Evolutionary conservation across 345 rosid genomes (phyloP).

Genomic region (Noccaea bulbosa): DNA sequence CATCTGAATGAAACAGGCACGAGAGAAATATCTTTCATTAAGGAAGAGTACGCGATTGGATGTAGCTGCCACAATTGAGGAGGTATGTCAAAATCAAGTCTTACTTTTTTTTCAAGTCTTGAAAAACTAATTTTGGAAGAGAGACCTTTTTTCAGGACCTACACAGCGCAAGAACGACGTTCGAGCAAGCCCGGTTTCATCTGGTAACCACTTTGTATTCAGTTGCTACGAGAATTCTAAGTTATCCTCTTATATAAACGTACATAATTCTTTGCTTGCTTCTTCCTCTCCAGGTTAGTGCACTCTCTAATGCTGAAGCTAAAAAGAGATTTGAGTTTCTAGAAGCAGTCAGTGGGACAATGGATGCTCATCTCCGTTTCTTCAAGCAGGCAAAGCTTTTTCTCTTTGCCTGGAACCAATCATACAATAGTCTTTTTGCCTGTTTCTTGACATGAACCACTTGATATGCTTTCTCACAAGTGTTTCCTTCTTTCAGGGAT

Average conservation of each 20-base stretch:
- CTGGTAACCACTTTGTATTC: slow-evolving; percentile 48
- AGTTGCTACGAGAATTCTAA: not conserved
- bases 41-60: slow-evolving; percentile 75
- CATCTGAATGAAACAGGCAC: slow-evolving; percentile 55
- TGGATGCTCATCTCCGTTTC: slow-evolving; percentile 78
- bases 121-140: slow-evolving; percentile 53
- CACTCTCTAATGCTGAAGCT: slow-evolving; percentile 70
- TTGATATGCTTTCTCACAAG: slow-evolving; percentile 13
- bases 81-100: slow-evolving; percentile 53
- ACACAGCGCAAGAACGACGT: slow-evolving; percentile 62
- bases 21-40: slow-evolving; percentile 79
- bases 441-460: slow-evolving; percentile 3
- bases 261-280: slow-evolving; percentile 27
- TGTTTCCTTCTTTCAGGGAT: slow-evolving; percentile 55
- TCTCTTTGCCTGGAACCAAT: slow-evolving; percentile 5
- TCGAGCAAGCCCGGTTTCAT: slow-evolving; percentile 75
- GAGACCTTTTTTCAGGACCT: slow-evolving; percentile 65
- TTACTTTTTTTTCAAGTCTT: slow-evolving; percentile 10
- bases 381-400: slow-evolving; percentile 63
- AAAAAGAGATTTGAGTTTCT: slow-evolving; percentile 71
- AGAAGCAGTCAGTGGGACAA: slow-evolving; percentile 71
- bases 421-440: not conserved
- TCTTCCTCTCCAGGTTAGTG: slow-evolving; percentile 54
- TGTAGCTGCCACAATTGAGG: slow-evolving; percentile 66
- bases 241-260: not conserved